Conservation (phyloP, 2,329 filamentous ascomycete genomes). For the Tolypocladium capitatum region DNA sequence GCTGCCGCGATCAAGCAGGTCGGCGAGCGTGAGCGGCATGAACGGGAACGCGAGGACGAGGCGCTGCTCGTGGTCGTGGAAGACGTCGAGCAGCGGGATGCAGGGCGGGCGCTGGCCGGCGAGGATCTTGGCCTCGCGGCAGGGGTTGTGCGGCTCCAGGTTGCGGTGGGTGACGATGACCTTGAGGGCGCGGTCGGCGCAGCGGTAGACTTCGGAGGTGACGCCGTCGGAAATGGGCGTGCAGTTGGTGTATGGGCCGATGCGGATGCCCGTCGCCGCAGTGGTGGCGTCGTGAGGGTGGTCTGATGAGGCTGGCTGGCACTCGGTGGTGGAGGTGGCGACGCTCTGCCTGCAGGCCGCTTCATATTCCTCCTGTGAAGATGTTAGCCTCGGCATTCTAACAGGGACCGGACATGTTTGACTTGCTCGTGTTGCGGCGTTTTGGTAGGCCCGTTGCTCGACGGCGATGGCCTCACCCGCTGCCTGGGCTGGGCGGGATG, state of each 20-base stretch:
- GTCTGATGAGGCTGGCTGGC: conserved; percentile 1
- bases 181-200: conserved; percentile 57
- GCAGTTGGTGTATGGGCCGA: conserved; percentile 42
- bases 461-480: conserved; percentile 42
- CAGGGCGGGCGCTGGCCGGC: conserved; percentile 38
- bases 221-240: conserved; percentile 50
- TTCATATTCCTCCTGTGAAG: conserved; percentile 44
- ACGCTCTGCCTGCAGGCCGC: conserved; percentile 22
- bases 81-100: conserved; percentile 59
- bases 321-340: not conserved
- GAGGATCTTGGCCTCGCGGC: conserved; percentile 68
- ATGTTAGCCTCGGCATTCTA: not conserved
- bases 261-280: conserved; percentile 23
- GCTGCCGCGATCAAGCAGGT: conserved; percentile 42
- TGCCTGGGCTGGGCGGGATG: conserved; percentile 14
- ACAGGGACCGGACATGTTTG: not conserved
- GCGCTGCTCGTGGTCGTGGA: conserved; percentile 55
- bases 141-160: conserved; percentile 69
- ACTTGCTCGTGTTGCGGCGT: conserved; percentile 43
- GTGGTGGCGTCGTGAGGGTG: not conserved
- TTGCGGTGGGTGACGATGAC: conserved; percentile 64
- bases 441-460: conserved; percentile 52
- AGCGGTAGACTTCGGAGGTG: conserved; percentile 73
- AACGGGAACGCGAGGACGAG: conserved; percentile 80
- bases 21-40: conserved; percentile 57